These are phyloP conservation scores for Mitragyna speciosa DNA, from an alignment of 257 asterid species.

Conservation along the genomic window DNA sequence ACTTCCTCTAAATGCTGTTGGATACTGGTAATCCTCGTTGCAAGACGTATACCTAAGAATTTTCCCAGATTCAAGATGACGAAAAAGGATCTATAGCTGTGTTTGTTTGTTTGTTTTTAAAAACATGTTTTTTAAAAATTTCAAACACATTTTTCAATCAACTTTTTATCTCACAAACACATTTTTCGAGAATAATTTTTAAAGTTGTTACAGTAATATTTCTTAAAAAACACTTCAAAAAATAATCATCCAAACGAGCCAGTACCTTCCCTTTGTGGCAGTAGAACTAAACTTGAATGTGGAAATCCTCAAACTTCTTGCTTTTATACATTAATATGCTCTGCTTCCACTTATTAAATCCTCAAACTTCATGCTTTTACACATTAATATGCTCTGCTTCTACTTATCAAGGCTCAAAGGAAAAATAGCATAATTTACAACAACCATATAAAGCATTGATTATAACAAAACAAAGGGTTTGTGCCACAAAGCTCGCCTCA, in stretches of 20 bases:
- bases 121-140: no score
- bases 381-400: neutral
- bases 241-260: no score
- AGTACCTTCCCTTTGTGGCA: neutral
- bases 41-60: no score
- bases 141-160: no score
- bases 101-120: no score
- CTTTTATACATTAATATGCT: neutral
- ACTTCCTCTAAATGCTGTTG: no score
- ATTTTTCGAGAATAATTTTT: no score
- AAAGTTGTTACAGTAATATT: no score
- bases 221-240: no score
- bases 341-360: neutral
- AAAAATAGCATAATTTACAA: neutral
- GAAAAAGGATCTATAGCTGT: neutral
- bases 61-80: neutral
- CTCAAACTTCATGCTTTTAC: no score
- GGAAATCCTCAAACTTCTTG: neutral
- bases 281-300: neutral
- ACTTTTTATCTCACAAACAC: no score
- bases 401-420: neutral
- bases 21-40: no score
- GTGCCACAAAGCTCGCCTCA: constrained; percentile 59
- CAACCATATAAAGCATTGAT: neutral
- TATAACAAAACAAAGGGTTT: neutral